Conservation (phyloP, 176 grass and related monocot species). For the Eleusine indica region DNA sequence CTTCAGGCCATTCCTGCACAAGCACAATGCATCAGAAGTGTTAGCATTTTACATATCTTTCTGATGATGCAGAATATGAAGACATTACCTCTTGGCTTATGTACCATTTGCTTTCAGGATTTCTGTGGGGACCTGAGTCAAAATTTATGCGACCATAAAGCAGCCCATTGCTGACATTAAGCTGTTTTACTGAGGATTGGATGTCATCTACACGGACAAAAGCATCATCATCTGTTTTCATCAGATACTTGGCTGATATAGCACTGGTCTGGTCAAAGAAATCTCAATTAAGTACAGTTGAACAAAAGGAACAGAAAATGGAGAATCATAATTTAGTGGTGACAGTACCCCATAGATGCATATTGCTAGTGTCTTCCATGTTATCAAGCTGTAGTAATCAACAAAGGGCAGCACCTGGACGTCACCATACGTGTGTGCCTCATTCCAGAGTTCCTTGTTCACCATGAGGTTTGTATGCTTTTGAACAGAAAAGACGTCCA, state of each 20-base stretch:
- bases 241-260: slow-evolving; percentile 77
- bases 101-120: slow-evolving; percentile 90
- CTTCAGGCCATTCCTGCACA: slow-evolving; percentile 90
- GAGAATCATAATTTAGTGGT: slow-evolving; percentile 15
- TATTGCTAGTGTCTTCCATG: slow-evolving; percentile 96
- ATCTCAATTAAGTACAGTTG: slow-evolving; percentile 18
- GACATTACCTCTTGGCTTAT: slow-evolving; percentile 72
- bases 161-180: slow-evolving; percentile 66
- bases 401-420: slow-evolving; percentile 82
- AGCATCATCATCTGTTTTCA: slow-evolving; percentile 99
- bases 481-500: slow-evolving; percentile 14
- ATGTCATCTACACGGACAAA: slow-evolving; percentile 95
- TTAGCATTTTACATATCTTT: slow-evolving; percentile 7
- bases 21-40: slow-evolving; percentile 42
- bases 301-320: slow-evolving; percentile 24
- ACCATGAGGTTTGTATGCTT: slow-evolving; percentile 92
- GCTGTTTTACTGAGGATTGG: slow-evolving; percentile 55
- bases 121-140: slow-evolving; percentile 65
- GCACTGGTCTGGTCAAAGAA: slow-evolving; percentile 53
- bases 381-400: slow-evolving; percentile 89
- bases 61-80: slow-evolving; percentile 3
- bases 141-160: slow-evolving; percentile 88
- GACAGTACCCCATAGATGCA: slow-evolving; percentile 86
- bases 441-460: slow-evolving; percentile 86
- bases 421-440: slow-evolving; percentile 72